A percentile compares a stretch with the other conserved stretches of the same genome.
Evolutionary conservation across 2,329 filamentous ascomycete genomes (phyloP).

Genomic region (Talaromyces sp.): DNA sequence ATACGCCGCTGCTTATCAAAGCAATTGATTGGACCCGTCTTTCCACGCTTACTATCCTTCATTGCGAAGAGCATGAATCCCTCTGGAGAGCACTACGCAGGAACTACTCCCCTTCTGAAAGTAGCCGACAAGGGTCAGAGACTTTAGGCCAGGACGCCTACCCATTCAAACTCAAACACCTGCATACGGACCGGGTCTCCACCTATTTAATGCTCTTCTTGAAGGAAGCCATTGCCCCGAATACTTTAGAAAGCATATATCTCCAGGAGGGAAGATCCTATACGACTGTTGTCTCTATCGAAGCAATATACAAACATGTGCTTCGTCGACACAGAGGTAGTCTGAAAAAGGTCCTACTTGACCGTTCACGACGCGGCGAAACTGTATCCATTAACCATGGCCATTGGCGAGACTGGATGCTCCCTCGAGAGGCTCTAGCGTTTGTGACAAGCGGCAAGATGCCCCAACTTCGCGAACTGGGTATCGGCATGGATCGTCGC

Average conservation of each 20-base stretch:
- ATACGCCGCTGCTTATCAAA: slow-evolving; percentile 64
- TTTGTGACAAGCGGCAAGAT: slow-evolving; percentile 77
- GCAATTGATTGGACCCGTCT: slow-evolving; percentile 72
- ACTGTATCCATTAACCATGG: slow-evolving; percentile 40
- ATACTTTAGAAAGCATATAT: slow-evolving; percentile 75
- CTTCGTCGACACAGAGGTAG: slow-evolving; percentile 68
- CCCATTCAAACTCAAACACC: slow-evolving; percentile 64
- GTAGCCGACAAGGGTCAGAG: not conserved
- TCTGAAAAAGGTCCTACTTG: slow-evolving; percentile 69
- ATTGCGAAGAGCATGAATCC: slow-evolving; percentile 68
- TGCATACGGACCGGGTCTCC: slow-evolving; percentile 73
- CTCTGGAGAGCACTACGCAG: slow-evolving; percentile 71
- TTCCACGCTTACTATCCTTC: slow-evolving; percentile 68
- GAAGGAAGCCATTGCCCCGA: slow-evolving; percentile 72
- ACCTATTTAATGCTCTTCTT: slow-evolving; percentile 68
- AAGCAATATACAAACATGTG: slow-evolving; percentile 67
- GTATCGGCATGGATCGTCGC: slow-evolving; percentile 68
- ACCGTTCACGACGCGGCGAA: slow-evolving; percentile 60
- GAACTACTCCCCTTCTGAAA: slow-evolving; percentile 51
- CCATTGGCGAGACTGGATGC: slow-evolving; percentile 68
- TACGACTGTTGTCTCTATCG: slow-evolving; percentile 61
- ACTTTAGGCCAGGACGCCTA: slow-evolving; percentile 46
- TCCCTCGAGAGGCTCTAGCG: slow-evolving; percentile 64
- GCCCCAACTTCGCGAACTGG: slow-evolving; percentile 67
- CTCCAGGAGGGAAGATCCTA: slow-evolving; percentile 63